Evolutionary conservation across 805 yeast species (phyloP), one percentile per base, ranked within the genome.

Genomic region (Saccharomycopsis sp.): DNA sequence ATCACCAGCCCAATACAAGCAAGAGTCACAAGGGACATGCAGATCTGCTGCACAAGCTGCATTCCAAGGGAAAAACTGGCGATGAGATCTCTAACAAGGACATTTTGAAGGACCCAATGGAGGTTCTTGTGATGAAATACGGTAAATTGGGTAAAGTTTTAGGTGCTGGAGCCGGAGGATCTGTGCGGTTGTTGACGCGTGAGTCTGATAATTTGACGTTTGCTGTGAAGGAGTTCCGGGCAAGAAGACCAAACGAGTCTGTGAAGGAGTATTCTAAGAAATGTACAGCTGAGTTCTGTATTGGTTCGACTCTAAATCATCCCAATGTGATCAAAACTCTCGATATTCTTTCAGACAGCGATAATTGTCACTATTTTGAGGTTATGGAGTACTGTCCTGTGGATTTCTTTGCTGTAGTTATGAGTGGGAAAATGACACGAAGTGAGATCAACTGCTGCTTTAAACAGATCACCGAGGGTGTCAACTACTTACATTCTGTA

Each of bases 91-190:
- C 78, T 14, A 77, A 76, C 42, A 44, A 52, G 20, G 56, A 56
- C 24, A 56, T 41, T n/a, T 59, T 63, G 38, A 59, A 62, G 63
- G 83, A 77, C 62, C 76, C 77, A 38, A 84, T 81, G 62, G 81
- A 84, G 7, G 74, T 79, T 0, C 68, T 82, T 53, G 77, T 78
- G 12, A 77, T 76, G 59, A 84, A 87, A 66, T 88, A 87, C 68
- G 89, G 93, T 58, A 85, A 82, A 63, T 70, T 86, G 62, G 92
- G 93, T 54, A 85, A 86, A 68, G 79, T 85, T 59, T 70, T 88
- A 53, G 96, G 96, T 17, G 83, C 90, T 1, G 96, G 96, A 58
- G 96, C 94, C 12, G 96, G 96, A 54, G 96, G 96, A 3, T 82
- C 91, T 0, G 96, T 88, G n/a, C 78, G 87, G 64, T 73, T 87